phyloP scores from a whole-genome alignment of 1,139 yeast species.

The Blastobotrys arbuscula region DNA sequence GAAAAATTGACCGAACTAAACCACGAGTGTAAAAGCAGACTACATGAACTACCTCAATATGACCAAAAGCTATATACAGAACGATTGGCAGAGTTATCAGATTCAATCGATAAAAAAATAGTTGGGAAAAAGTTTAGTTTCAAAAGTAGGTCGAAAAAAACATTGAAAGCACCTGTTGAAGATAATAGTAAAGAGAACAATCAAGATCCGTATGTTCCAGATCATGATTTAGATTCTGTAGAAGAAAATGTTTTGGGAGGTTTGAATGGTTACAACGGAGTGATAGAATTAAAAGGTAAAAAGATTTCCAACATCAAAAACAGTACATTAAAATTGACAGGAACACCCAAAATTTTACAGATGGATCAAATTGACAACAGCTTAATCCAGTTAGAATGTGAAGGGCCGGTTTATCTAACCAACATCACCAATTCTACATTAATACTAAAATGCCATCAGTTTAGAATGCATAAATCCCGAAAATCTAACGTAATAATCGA shows the following conservation, averaged over 20 bases:
- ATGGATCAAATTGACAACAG: conserved; percentile 21
- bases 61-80: conserved; percentile 23
- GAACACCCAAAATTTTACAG: conserved; percentile 16
- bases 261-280: neutral
- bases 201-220: neutral
- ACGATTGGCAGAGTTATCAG: conserved; percentile 17
- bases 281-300: neutral
- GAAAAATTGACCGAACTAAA: conserved; percentile 16
- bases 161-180: neutral
- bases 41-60: conserved; percentile 19
- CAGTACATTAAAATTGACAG: conserved; percentile 7
- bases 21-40: conserved; percentile 17
- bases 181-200: neutral
- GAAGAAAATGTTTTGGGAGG: neutral
- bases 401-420: conserved; percentile 27
- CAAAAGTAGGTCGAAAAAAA: conserved; percentile 9
- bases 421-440: conserved; percentile 20
- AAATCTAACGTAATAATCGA: conserved; percentile 21
- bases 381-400: conserved; percentile 20
- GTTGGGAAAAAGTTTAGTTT: conserved; percentile 17
- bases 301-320: conserved; percentile 8
- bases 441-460: conserved; percentile 29
- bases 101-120: conserved; percentile 10
- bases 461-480: conserved; percentile 29
- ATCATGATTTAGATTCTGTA: neutral